Evolutionary conservation across 306 rosid species (phyloP).

Genomic region (Malus asiatica): DNA sequence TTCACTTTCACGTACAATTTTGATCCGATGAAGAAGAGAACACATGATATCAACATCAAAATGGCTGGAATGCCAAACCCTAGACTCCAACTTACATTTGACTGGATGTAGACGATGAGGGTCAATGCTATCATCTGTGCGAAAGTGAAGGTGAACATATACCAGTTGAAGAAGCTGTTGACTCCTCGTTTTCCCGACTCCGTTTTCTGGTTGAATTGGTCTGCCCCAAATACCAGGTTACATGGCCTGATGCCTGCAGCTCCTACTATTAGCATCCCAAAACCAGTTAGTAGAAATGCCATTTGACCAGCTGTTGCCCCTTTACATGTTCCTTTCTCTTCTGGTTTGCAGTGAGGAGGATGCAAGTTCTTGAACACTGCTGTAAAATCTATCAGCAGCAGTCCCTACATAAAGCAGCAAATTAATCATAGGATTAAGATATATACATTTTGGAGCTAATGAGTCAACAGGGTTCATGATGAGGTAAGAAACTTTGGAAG

Average conservation of each 20-base stretch:
- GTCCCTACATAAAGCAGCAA: conserved; percentile 37
- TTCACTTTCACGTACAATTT: conserved; percentile 66
- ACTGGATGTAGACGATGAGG: conserved; percentile 60
- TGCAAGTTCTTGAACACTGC: conserved; percentile 61
- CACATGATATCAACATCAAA: conserved; percentile 57
- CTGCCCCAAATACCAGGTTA: conserved; percentile 84
- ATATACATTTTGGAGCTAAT: neutral
- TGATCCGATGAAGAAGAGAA: conserved; percentile 54
- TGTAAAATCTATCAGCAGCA: conserved; percentile 62
- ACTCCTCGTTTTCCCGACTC: conserved; percentile 74
- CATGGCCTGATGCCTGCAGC: conserved; percentile 85
- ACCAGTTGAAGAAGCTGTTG: conserved; percentile 93
- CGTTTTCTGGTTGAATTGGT: conserved; percentile 73
- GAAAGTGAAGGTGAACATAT: conserved; percentile 60
- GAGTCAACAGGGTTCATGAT: neutral
- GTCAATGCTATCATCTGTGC: conserved; percentile 64
- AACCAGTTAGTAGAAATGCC: conserved; percentile 48
- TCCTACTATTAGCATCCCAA: conserved; percentile 52
- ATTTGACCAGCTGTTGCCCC: conserved; percentile 63
- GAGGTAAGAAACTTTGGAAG: neutral
- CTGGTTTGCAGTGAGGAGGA: conserved; percentile 53
- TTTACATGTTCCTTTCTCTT: conserved; percentile 34
- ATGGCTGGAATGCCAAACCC: conserved; percentile 75
- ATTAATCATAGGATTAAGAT: conserved; percentile 13
- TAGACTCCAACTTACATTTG: conserved; percentile 71